phyloP scores from a whole-genome alignment of 2,329 filamentous ascomycete genomes.

The Hymenoscyphus linearis region DNA sequence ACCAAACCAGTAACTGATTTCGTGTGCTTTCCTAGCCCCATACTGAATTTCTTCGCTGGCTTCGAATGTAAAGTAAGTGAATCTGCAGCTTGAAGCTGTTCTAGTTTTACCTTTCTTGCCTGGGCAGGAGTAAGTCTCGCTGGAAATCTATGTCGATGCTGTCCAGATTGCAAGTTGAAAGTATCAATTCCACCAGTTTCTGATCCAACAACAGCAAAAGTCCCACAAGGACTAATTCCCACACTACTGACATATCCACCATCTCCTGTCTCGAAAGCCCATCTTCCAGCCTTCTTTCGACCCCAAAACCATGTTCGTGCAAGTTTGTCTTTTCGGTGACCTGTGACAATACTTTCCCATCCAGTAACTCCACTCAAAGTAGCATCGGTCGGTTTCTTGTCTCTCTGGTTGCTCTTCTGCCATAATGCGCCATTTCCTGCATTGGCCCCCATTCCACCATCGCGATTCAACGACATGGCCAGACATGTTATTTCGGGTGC shows the following conservation, averaged over 20 bases:
- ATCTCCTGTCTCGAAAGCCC: slow-evolving; percentile 86
- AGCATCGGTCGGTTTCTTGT: slow-evolving; percentile 59
- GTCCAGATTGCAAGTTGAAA: slow-evolving; percentile 93
- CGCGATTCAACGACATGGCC: slow-evolving; percentile 85
- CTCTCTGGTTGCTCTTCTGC: slow-evolving; percentile 63
- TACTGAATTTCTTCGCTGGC: slow-evolving; percentile 22
- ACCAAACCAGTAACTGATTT: slow-evolving; percentile 79
- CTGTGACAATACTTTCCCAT: slow-evolving; percentile 96
- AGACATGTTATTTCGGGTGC: slow-evolving; percentile 89
- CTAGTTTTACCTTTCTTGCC: slow-evolving; percentile 67
- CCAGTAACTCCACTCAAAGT: slow-evolving; percentile 75
- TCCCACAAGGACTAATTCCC: slow-evolving; percentile 84
- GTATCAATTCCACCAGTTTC: slow-evolving; percentile 80
- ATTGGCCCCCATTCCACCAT: slow-evolving; percentile 85
- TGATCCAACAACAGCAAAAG: slow-evolving; percentile 87
- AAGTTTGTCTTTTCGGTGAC: slow-evolving; percentile 76
- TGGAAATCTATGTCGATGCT: slow-evolving; percentile 83
- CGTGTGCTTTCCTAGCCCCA: slow-evolving; percentile 66
- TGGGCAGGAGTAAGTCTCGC: slow-evolving; percentile 71
- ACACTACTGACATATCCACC: slow-evolving; percentile 79
- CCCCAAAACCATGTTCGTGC: slow-evolving; percentile 99
- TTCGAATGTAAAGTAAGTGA: slow-evolving; percentile 17
- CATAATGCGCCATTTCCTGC: slow-evolving; percentile 75
- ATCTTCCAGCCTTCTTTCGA: slow-evolving; percentile 83
- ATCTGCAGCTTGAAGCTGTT: slow-evolving; percentile 43